phyloP scores from a whole-genome alignment of 257 asterid genomes.

The Solanum peruvianum region DNA sequence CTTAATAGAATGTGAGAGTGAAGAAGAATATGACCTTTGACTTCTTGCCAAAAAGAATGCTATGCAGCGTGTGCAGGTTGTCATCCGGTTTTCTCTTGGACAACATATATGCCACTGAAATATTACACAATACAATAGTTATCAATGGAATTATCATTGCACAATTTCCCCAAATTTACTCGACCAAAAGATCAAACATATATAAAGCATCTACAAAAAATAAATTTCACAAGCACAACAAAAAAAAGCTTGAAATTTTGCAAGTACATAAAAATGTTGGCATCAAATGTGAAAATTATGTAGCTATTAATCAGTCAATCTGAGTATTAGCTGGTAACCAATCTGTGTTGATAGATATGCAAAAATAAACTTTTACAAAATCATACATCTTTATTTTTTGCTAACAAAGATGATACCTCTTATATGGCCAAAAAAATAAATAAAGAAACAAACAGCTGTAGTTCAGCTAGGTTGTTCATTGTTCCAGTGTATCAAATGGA shows the following conservation, averaged over 20 bases:
- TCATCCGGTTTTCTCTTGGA: conserved; percentile 93
- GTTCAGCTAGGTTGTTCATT: neutral
- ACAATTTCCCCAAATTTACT: neutral
- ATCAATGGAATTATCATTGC: neutral
- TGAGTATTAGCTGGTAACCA: neutral
- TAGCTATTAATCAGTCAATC: neutral
- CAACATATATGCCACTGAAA: conserved; percentile 83
- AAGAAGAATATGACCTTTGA: conserved; percentile 38
- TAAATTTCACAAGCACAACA: neutral
- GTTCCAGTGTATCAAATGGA: neutral
- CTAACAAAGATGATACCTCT: neutral
- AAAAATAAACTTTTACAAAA: neutral
- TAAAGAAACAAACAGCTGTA: neutral
- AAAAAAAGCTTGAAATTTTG: neutral
- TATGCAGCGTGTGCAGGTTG: conserved; percentile 72
- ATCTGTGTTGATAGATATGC: neutral
- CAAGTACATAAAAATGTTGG: neutral
- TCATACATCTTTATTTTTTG: neutral
- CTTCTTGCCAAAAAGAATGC: conserved; percentile 79
- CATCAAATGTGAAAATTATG: neutral
- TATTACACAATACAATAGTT: neutral
- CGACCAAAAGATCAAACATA: neutral
- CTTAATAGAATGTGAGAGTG: neutral
- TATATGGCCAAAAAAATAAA: neutral
- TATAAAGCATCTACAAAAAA: neutral